Evolutionary conservation across 306 rosid species (phyloP), one percentile per base, ranked within the genome.

Genomic region (Sicyos edulis): DNA sequence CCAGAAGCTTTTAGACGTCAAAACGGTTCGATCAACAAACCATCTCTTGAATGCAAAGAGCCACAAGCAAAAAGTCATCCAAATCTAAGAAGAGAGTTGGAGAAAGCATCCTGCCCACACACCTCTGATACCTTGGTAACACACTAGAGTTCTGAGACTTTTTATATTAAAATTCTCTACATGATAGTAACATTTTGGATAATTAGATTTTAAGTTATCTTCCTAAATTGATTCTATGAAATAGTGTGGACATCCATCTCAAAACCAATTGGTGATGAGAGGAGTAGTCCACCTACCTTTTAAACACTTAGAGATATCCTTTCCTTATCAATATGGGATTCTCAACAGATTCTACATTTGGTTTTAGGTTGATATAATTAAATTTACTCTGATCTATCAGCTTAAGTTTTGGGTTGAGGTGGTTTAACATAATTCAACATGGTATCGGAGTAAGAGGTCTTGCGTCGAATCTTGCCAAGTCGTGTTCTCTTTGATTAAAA

Each of bases 1-100:
- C 95, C 96, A 49, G 95, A 85, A 83, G 83, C 87, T 78, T 82
- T 86, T 55, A 88, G 83, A 84, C 53, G 84, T 76, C 88, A 83
- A 73, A 72, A 60, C 19, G 58, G 77, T 80, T 47, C 80, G 26
- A 29, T 55, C 65, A 79, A 79, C 65, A 84, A 68, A 70, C 79
- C 82, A 61, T 70, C 83, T 72, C 76, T 75, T 55, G 68, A 78
- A 79, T 79, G 74, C n/a, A 78, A 83, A 69, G 84, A 80, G 75
- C 71, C 81, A 32, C 86, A 78, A 60, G 85, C 80, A 29, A 74
- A 76, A 72, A 16, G 72, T 77, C 75, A 81, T 40, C 49, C 67
- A 69, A 73, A 76, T 80, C 83, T 85, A 77, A 74, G 78, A 77
- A 85, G 74, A 40, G 84, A 84, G 67, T 55, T 70, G 68, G 91